Evolutionary conservation across 805 yeast genomes (phyloP).

Genomic region (Candida stauntonica): DNA sequence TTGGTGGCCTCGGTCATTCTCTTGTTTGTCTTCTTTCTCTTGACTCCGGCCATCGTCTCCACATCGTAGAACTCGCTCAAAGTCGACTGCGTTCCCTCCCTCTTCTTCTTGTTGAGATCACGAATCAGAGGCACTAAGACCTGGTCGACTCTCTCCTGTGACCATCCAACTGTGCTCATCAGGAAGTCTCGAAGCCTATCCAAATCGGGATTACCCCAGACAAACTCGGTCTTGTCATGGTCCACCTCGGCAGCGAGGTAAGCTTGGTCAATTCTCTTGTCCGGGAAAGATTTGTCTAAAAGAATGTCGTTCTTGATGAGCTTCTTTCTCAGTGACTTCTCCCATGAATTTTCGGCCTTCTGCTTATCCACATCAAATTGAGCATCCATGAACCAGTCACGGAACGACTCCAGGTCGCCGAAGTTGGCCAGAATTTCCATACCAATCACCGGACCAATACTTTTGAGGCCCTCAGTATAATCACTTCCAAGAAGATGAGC

Average conservation of each 20-base stretch:
- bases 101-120: constrained; percentile 63
- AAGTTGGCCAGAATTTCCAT: constrained; percentile 89
- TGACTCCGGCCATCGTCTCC: constrained; percentile 37
- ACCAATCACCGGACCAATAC: constrained; percentile 91
- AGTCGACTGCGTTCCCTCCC: constrained; percentile 53
- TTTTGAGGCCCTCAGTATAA: constrained; percentile 88
- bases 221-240: constrained; percentile 66
- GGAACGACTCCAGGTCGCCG: constrained; percentile 37
- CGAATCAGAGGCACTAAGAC: constrained; percentile 80
- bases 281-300: constrained; percentile 67
- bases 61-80: constrained; percentile 66
- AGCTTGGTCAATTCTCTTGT: constrained; percentile 62
- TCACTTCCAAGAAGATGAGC: constrained; percentile 91
- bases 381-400: constrained; percentile 38
- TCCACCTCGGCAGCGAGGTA: constrained; percentile 83
- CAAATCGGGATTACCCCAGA: constrained; percentile 88
- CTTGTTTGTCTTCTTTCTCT: constrained; percentile 49
- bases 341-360: constrained; percentile 41
- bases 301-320: constrained; percentile 50
- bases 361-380: constrained; percentile 40
- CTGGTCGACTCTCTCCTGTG: constrained; percentile 68
- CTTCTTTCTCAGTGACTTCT: constrained; percentile 53
- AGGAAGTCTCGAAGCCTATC: constrained; percentile 72
- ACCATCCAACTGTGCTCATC: constrained; percentile 75
- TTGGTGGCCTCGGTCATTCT: constrained; percentile 49